phyloP scores from a whole-genome alignment of 768 basidiomycete species.

The Phaffia tasmanica region DNA sequence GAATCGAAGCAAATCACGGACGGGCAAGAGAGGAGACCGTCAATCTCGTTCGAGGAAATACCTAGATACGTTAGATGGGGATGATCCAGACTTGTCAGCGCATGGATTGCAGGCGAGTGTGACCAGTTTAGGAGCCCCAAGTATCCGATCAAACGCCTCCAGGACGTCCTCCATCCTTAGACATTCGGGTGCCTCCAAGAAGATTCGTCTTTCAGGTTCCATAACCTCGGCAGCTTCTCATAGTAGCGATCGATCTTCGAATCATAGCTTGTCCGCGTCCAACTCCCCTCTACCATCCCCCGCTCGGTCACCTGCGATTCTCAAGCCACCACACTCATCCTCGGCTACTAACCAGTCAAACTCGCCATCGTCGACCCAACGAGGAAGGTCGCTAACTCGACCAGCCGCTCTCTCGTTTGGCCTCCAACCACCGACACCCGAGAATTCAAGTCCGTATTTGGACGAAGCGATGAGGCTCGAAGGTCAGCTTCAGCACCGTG shows the following conservation, averaged over 20 bases:
- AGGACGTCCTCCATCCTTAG: constrained; percentile 1
- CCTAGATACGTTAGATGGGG: background rate
- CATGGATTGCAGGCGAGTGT: constrained; percentile 10
- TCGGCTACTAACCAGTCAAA: background rate
- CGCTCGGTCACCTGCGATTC: background rate
- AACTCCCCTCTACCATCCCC: constrained; percentile 2
- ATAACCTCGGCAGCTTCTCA: background rate
- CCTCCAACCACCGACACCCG: constrained; percentile 7
- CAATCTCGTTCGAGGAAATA: background rate
- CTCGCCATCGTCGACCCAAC: background rate
- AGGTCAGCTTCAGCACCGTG: too few species aligned
- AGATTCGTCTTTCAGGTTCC: background rate
- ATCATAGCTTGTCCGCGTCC: background rate
- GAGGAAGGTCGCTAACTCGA: constrained; percentile 20
- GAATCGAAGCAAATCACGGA: constrained; percentile 3
- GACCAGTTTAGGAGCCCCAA: constrained; percentile 7
- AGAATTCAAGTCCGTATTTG: background rate
- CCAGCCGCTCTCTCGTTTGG: constrained; percentile 12
- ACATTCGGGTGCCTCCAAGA: background rate
- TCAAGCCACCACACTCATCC: constrained; percentile 1
- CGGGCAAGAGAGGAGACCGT: background rate
- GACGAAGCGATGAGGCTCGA: too few species aligned
- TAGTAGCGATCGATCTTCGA: background rate
- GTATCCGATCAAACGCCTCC: constrained; percentile 11
- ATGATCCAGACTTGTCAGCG: background rate